phyloP scores from a whole-genome alignment of 768 basidiomycete genomes.

The Boletus eberwhitei region DNA sequence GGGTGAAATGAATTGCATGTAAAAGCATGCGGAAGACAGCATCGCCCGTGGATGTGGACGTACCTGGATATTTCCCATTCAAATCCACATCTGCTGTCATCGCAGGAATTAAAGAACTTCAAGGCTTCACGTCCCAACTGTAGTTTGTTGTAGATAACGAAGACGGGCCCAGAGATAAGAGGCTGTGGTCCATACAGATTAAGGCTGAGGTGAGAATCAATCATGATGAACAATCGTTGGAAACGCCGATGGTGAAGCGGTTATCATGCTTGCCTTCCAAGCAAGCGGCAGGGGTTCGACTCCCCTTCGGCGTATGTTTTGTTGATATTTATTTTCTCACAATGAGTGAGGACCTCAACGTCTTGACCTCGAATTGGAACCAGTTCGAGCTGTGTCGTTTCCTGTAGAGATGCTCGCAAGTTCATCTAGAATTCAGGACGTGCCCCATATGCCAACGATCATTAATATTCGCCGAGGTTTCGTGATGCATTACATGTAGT shows the following conservation, averaged over 20 bases:
- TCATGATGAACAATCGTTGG: too few species aligned
- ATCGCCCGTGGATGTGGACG: background rate
- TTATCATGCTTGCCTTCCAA: conserved; percentile 93
- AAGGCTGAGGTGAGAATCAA: too few species aligned
- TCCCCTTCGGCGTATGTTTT: conserved; percentile 52
- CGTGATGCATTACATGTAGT: background rate
- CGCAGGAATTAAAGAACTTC: background rate
- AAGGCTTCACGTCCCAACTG: background rate
- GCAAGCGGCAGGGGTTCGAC: conserved; percentile 75
- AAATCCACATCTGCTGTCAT: conserved; percentile 8
- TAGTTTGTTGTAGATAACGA: background rate
- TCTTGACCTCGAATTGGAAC: background rate
- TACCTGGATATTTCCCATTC: conserved; percentile 24
- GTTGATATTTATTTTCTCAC: background rate
- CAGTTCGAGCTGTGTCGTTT: background rate
- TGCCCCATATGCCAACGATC: background rate
- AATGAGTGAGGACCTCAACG: background rate
- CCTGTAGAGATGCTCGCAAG: background rate
- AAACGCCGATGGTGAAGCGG: conserved; percentile 77
- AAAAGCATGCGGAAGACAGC: background rate
- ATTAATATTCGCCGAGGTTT: background rate
- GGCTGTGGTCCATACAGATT: too few species aligned
- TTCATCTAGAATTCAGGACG: background rate
- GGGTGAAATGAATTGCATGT: background rate
- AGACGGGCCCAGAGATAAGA: too few species aligned